Evolutionary conservation across 768 basidiomycete genomes (phyloP), one percentile per base, ranked within the genome.

Genomic region (Suillus tomentosus): DNA sequence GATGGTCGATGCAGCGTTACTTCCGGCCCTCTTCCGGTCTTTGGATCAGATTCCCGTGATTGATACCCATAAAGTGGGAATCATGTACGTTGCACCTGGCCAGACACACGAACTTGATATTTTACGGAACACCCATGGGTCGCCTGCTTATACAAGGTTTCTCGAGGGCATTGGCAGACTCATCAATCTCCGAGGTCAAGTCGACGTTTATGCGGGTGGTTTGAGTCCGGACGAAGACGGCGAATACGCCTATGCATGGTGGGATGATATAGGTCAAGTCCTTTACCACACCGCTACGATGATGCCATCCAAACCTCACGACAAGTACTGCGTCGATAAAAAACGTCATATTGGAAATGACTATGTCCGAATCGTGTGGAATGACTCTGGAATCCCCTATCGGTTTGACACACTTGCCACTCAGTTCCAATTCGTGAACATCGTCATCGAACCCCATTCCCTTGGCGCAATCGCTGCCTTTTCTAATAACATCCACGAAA

Each of bases 301-400:
- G 81, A 99, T 99, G 96, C 97, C 97, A 4, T 91, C 88, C 61
- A 81, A 80, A 54, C 67, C 77, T 9, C 76, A 87, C 61, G 93
- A 95, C 74, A 86, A 86, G 2, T 82, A 85, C 57, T 88, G 85
- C 69, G 88, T 85, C 66, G 84, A 88, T 80, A 99, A 99, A 81
- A 99, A 99, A 76, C 83, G 90, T 43, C 94, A 97, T 73, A 95
- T 99, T 62, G 97, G 97, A 42, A 99, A 99, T 76, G 96, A 98
- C 79, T 94, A 86, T 64, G 92, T 98, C 69, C 90, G 95, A 63
- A 95, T 99, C 75, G 85, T 99, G 66, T 99, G 94, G 92, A 99
- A 99, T 78, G 96, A 99, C 73, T 94, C 94, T 13, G 96, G 96
- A n/a, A 69, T 77, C 31, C 86, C 89, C 3, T 99, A 97, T 77